phyloP scores from a whole-genome alignment of 208 protist genomes.

The Leishmania arabica region DNA sequence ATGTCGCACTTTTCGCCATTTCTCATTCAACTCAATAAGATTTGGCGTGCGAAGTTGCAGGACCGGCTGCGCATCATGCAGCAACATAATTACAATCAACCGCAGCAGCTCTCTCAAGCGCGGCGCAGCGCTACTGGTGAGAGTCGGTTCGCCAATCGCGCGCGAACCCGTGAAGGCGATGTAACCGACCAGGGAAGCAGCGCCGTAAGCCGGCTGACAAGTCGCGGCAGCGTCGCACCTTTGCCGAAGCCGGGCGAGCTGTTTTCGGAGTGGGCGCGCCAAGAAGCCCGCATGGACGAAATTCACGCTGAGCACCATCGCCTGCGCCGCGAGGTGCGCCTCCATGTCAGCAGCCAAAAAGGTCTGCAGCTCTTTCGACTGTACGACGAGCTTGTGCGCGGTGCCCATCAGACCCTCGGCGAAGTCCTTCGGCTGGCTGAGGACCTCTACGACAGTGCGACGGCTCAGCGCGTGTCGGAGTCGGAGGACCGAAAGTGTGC shows the following conservation, averaged over 20 bases:
- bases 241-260: conserved; percentile 8
- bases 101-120: conserved; percentile 6
- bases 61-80: conserved; percentile 51
- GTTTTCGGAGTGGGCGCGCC: conserved; percentile 9
- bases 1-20: conserved; percentile 86
- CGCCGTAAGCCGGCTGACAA: conserved; percentile 3
- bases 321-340: conserved; percentile 72
- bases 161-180: background rate
- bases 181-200: background rate
- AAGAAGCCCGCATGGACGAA: conserved; percentile 24
- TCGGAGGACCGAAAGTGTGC: conserved; percentile 1
- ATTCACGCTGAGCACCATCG: conserved; percentile 48
- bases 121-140: background rate
- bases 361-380: conserved; percentile 65
- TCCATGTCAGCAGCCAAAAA: conserved; percentile 70
- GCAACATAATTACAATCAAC: conserved; percentile 25
- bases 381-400: conserved; percentile 62
- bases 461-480: background rate
- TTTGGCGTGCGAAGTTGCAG: conserved; percentile 74
- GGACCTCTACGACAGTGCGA: conserved; percentile 19
- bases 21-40: conserved; percentile 71
- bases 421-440: conserved; percentile 33
- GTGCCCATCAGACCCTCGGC: conserved; percentile 32
- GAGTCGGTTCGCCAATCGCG: background rate
- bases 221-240: background rate